Evolutionary conservation across 2,329 filamentous ascomycete genomes (phyloP).

Genomic region (Alternaria brassicicola): DNA sequence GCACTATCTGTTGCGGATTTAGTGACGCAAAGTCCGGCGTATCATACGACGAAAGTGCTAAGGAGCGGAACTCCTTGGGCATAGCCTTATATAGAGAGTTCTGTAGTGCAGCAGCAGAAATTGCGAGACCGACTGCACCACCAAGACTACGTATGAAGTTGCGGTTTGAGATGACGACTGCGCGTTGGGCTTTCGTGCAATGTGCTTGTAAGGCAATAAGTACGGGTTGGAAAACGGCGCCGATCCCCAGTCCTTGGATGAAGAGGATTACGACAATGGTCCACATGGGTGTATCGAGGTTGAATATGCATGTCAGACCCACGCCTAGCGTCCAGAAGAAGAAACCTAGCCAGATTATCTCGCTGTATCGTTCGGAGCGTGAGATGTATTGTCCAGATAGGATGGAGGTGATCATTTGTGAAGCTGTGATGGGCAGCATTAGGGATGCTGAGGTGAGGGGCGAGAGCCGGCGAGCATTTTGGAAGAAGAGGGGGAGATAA

Average conservation of each 20-base stretch:
- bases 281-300: conserved; percentile 50
- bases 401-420: conserved; percentile 50
- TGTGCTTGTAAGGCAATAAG: conserved; percentile 55
- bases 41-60: conserved; percentile 18
- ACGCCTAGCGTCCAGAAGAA: conserved; percentile 59
- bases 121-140: conserved; percentile 63
- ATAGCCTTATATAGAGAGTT: conserved; percentile 22
- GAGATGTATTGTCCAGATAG: conserved; percentile 65
- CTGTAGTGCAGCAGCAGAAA: conserved; percentile 40
- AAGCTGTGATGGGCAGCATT: conserved; percentile 50
- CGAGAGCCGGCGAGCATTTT: conserved; percentile 59
- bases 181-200: conserved; percentile 60
- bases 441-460: conserved; percentile 59
- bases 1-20: conserved; percentile 20
- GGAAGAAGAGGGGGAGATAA: conserved; percentile 67
- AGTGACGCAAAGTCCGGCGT: conserved; percentile 18
- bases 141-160: conserved; percentile 68
- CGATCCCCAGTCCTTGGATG: conserved; percentile 54
- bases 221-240: conserved; percentile 58
- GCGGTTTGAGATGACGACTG: conserved; percentile 66
- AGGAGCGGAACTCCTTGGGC: conserved; percentile 17
- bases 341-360: conserved; percentile 52
- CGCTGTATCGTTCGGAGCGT: conserved; percentile 59
- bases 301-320: conserved; percentile 60
- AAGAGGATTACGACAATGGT: conserved; percentile 61